phyloP scores from a whole-genome alignment of 2,329 filamentous ascomycete species.

The Cucurbitaria berberidis region DNA sequence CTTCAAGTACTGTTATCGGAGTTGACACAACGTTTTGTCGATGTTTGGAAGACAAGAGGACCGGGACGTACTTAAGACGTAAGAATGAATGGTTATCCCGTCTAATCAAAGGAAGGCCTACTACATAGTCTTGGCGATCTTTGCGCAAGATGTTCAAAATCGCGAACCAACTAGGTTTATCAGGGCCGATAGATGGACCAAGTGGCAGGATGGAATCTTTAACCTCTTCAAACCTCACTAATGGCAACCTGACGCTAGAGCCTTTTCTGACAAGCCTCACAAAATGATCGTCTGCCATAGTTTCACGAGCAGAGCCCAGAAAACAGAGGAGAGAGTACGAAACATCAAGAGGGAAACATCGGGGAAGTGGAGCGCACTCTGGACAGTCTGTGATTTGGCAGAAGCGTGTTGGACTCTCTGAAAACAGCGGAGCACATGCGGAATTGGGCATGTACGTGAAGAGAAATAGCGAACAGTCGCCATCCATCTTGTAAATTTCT shows the following conservation, averaged over 20 bases:
- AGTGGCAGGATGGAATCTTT: too few relatives aligned
- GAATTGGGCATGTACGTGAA: background rate
- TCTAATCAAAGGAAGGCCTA: too few relatives aligned
- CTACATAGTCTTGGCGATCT: too few relatives aligned
- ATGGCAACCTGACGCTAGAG: background rate
- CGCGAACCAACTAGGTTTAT: too few relatives aligned
- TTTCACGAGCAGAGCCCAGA: too few relatives aligned
- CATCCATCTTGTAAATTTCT: constrained; percentile 11
- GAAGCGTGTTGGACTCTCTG: background rate
- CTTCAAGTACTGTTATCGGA: too few relatives aligned
- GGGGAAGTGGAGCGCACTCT: background rate
- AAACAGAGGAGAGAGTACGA: background rate
- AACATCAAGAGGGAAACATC: background rate
- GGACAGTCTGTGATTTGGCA: background rate
- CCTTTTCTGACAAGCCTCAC: background rate
- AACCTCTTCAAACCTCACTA: background rate
- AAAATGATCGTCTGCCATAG: background rate
- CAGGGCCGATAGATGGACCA: too few relatives aligned
- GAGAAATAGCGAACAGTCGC: background rate
- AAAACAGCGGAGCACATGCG: background rate
- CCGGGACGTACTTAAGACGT: too few relatives aligned
- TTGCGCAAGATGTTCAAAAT: too few relatives aligned
- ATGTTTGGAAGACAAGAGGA: too few relatives aligned
- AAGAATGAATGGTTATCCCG: too few relatives aligned
- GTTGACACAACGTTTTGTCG: too few relatives aligned